Base-by-base conservation (phyloP, 139 green algal species). In the Chlorella sp. region DNA sequence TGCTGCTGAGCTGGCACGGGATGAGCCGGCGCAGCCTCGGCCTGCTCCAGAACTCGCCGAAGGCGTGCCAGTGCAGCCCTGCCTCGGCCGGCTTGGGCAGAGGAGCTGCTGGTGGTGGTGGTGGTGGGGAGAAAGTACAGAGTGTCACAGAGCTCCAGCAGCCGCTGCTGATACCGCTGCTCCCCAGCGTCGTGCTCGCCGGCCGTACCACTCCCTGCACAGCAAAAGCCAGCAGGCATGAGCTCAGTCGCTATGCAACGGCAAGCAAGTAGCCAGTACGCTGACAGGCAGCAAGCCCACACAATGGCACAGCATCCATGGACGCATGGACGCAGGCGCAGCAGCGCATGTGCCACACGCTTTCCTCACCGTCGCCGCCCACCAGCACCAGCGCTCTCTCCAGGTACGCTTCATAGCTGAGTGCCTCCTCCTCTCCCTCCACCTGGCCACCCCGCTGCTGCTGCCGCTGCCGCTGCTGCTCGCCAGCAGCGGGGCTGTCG, bases 101-200 rank as follows among this genome's bases (percentile, higher is more conserved):
- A 12, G 7, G 24, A 40, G 79, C 79, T 68, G 79, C 48, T 22
- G 42, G 15, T 32, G 15, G 9, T 12, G 28, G 24, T 68, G 79
- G 42, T 68, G 79, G 28, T 22, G 4, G 68, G 68, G 12, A 42
- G 1, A n/a, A 69, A 68, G 84, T 53, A 88, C 9, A 88, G 68
- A 0, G 24, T 1, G 28, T 88, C 84, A 9, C 71, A 80, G 22
- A 88, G 39, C 66, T 81, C 66, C 84, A 88, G 21, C 84, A 88
- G 84, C 30, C 66, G 36, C 15, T 87, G 34, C 61, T 78, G 61
- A 11, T 61, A 4, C 18, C 14, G 19, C 11, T 24, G 16, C 61
- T 61, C 83, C 24, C 22, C 61, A 3, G 34, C 39, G 36, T 26
- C 37, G 21, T 28, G 24, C 5, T 34, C 60, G 0, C 2, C 61